phyloP scores from a whole-genome alignment of 495 filamentous ascomycete genomes.

The Talaromyces nanjingensis region DNA sequence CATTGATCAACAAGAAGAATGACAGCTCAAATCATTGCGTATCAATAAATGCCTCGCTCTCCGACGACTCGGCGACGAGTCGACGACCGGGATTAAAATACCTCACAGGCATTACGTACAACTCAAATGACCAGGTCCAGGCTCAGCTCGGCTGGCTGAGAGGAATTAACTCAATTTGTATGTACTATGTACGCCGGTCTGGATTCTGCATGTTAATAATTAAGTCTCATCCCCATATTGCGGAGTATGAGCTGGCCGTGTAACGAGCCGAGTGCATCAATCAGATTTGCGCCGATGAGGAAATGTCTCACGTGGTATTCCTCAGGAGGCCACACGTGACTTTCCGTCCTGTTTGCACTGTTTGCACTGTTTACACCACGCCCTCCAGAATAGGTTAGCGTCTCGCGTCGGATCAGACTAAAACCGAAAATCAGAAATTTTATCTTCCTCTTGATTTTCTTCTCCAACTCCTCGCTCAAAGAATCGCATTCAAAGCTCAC shows the following conservation, averaged over 20 bases:
- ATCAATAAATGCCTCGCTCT: background rate
- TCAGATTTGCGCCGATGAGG: background rate
- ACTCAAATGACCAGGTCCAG: background rate
- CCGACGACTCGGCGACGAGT: background rate
- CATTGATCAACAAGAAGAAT: background rate
- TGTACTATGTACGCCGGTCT: too few relatives aligned
- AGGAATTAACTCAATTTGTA: background rate
- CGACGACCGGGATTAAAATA: background rate
- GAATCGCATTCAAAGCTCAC: constrained; percentile 99
- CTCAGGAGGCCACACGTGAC: background rate
- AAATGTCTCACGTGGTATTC: background rate
- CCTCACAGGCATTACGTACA: background rate
- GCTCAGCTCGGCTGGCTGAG: background rate
- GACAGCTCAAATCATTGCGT: background rate
- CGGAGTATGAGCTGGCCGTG: background rate
- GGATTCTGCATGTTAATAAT: too few relatives aligned
- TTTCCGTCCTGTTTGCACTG: background rate
- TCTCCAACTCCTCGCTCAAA: constrained; percentile 80
- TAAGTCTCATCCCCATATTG: background rate
- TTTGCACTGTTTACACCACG: background rate
- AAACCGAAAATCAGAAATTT: constrained; percentile 15
- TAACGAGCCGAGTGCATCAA: background rate
- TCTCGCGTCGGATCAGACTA: constrained; percentile 12
- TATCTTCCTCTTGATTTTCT: constrained; percentile 12
- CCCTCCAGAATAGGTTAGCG: background rate